A percentile compares a stretch with the other conserved stretches of the same genome.
phyloP scores from a whole-genome alignment of 129 eudicot genomes.

The Helianthus tuberosus region DNA sequence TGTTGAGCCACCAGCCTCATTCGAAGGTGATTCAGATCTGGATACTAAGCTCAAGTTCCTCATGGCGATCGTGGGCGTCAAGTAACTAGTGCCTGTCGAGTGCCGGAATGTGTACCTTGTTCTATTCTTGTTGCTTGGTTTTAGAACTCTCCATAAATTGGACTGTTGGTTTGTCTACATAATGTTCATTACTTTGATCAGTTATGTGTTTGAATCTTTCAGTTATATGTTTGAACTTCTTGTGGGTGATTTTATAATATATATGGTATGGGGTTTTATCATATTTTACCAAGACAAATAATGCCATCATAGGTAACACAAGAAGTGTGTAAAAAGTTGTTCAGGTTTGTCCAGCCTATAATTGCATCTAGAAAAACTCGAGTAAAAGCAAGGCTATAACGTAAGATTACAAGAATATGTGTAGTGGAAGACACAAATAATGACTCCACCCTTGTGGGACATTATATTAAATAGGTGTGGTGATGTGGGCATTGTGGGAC shows the following conservation, averaged over 20 bases:
- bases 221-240: not conserved
- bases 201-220: not conserved
- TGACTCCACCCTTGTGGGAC: no score
- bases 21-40: constrained; percentile 24
- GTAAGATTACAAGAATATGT: no score
- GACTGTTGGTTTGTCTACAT: not conserved
- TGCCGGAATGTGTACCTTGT: not conserved
- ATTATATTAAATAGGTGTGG: no score
- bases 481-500: no score
- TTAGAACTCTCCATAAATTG: not conserved
- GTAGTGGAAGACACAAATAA: no score
- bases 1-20: constrained; percentile 66
- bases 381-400: no score
- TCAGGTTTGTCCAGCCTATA: no score
- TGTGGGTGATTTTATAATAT: not conserved
- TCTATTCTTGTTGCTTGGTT: constrained; percentile 2
- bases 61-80: constrained; percentile 75
- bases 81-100: constrained; percentile 25
- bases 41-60: constrained; percentile 54
- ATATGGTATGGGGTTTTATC: no score
- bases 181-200: not conserved
- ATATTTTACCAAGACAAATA: no score
- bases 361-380: no score
- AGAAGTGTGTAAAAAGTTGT: no score
- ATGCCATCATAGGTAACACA: no score